Base-by-base conservation (phyloP, 495 filamentous ascomycete species). In the Hypoxylon crocopeplum region DNA sequence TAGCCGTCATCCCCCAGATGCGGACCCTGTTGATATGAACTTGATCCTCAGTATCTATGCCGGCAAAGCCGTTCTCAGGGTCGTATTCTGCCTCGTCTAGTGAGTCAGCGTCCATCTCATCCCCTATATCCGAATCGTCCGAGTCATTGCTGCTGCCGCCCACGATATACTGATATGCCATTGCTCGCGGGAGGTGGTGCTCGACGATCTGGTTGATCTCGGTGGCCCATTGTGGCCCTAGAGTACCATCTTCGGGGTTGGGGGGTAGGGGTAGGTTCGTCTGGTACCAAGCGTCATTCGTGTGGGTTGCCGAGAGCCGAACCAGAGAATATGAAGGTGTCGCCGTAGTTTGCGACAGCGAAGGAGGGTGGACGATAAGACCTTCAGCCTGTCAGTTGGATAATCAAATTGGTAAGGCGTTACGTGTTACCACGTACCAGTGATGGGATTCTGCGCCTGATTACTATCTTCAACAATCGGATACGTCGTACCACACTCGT, bases 251-350 rank as follows among this genome's bases (percentile, higher is more conserved):
- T 17, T 47, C 59, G 0, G 62, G 41, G 1, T 59, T 63, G 0
- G 54, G 47, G 7, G 68, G 64, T 0, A 64, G 37, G 11, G 68
- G 57, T 11, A 73, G 39, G 48, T 80, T 81, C 7, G 70, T 77
- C 34, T 80, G 70, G 44, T 72, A 76, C 77, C 77, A 81, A 38
- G 67, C 65, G 0, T 65, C 52, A 40, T 77, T 79, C 15, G 72
- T 73, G 20, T 75, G 56, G 1, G 76, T 79, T 7, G 77, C 77
- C 0, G 77, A 79, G 24, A 74, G 59, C 15, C 78, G 75, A n/a
- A 76, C 64, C 7, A 77, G 67, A 1, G 77, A 76, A 50, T 78
- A 81, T 1, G 69, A 60, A 0, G 77, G 75, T 2, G 59, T 66
- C 0, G 64, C 20, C 0, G 66, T 62, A 20, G 58, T 64, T 5